Evolutionary conservation across 169 alveolate genomes (phyloP).

Genomic region (Eimeria praecox): DNA sequence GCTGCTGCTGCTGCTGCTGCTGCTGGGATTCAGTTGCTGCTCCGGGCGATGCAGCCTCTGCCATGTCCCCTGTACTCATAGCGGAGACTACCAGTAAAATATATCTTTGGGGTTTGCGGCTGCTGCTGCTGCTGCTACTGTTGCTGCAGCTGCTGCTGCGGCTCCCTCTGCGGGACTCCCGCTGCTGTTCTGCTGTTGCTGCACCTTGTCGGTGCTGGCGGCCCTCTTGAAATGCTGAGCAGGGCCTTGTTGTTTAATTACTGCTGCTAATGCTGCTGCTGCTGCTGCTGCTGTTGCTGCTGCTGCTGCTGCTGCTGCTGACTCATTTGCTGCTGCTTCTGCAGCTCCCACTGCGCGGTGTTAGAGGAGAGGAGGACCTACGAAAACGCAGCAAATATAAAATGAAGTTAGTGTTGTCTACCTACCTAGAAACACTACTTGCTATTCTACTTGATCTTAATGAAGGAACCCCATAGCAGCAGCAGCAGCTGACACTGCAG

Average conservation of each 20-base stretch:
- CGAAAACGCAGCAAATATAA: background rate
- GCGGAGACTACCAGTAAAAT: background rate
- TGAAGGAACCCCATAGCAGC: background rate
- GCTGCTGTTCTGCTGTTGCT: slow-evolving; percentile 51
- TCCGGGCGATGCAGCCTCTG: slow-evolving; percentile 30
- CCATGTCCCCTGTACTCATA: slow-evolving; percentile 48
- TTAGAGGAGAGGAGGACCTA: background rate
- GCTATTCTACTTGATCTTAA: too few species aligned
- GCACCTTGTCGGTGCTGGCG: background rate
- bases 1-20: slow-evolving; percentile 35
- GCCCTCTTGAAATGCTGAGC: background rate
- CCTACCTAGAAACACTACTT: background rate
- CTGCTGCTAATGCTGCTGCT: slow-evolving; percentile 24
- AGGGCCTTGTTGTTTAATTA: background rate
- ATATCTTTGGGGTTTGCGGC: background rate
- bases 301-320: slow-evolving; percentile 50
- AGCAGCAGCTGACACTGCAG: slow-evolving; percentile 18
- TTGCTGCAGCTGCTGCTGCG: slow-evolving; percentile 25
- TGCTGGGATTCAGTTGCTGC: slow-evolving; percentile 15
- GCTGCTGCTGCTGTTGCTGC: slow-evolving; percentile 65
- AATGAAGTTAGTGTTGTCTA: too few species aligned
- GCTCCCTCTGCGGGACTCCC: slow-evolving; percentile 79
- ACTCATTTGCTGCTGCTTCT: slow-evolving; percentile 43
- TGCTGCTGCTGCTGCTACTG: slow-evolving; percentile 37
- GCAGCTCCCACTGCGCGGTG: slow-evolving; percentile 69